Conservation (phyloP, 2,329 filamentous ascomycete genomes). For the Colletotrichum sp. region DNA sequence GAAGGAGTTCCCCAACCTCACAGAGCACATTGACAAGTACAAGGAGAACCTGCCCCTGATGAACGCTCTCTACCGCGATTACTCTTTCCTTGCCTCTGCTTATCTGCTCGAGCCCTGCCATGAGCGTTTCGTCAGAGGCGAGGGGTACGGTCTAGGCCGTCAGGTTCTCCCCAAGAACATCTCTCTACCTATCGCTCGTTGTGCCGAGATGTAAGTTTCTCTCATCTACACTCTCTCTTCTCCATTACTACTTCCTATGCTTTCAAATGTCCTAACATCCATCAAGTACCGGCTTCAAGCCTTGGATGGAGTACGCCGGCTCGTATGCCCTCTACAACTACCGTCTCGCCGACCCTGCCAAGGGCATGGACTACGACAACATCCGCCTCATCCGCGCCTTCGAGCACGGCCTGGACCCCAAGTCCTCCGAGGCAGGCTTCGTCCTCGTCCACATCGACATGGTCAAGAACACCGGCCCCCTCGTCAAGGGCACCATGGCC, state of each 20-base stretch:
- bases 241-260: not conserved
- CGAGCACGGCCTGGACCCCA: constrained; percentile 84
- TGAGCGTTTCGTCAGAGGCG: constrained; percentile 71
- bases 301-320: constrained; percentile 87
- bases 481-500: constrained; percentile 75
- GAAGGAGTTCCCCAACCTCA: constrained; percentile 78
- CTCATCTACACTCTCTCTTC: not conserved
- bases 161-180: constrained; percentile 76
- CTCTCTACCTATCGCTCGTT: constrained; percentile 81
- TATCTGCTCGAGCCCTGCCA: constrained; percentile 94
- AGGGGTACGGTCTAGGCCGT: constrained; percentile 79
- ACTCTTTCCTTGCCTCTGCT: constrained; percentile 87
- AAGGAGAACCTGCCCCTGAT: constrained; percentile 76
- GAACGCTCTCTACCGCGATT: constrained; percentile 90
- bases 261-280: not conserved
- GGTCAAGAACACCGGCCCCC: constrained; percentile 82
- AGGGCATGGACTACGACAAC: constrained; percentile 67
- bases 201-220: constrained; percentile 78
- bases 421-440: constrained; percentile 91
- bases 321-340: constrained; percentile 75
- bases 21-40: constrained; percentile 73
- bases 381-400: constrained; percentile 90
- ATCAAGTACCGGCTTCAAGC: constrained; percentile 72
- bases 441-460: constrained; percentile 97
- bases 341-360: constrained; percentile 59